A percentile compares a stretch with the other conserved stretches of the same genome.
Conservation (phyloP, 1,284 basidiomycete species). For the Irpex lacteus region DNA sequence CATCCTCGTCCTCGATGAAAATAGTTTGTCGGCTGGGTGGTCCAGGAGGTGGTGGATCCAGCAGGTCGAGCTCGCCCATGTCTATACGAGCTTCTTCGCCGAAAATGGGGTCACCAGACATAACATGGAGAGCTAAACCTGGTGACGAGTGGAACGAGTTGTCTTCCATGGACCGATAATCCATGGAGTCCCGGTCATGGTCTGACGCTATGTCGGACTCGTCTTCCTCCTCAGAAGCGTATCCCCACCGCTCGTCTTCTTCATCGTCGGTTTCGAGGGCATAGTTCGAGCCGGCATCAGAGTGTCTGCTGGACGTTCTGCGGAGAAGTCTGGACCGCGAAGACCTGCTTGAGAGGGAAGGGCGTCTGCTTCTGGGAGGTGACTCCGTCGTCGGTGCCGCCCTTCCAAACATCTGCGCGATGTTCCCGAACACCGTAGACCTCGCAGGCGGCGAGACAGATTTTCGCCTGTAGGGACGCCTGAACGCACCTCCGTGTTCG, state of each 20-base stretch:
- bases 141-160: slow-evolving; percentile 68
- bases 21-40: slow-evolving; percentile 85
- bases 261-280: slow-evolving; percentile 47
- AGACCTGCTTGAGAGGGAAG: slow-evolving; percentile 56
- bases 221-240: slow-evolving; percentile 72
- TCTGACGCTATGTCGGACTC: slow-evolving; percentile 30
- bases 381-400: slow-evolving; percentile 35
- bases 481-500: slow-evolving; percentile 22
- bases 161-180: slow-evolving; percentile 43
- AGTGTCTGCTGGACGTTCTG: slow-evolving; percentile 46
- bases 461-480: slow-evolving; percentile 21
- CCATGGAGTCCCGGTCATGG: slow-evolving; percentile 13
- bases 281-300: slow-evolving; percentile 58
- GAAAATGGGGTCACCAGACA: slow-evolving; percentile 73
- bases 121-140: slow-evolving; percentile 57
- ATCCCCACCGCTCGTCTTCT: slow-evolving; percentile 74
- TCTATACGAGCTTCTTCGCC: slow-evolving; percentile 79
- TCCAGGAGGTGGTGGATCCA: slow-evolving; percentile 68
- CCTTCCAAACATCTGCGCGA: slow-evolving; percentile 68
- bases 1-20: slow-evolving; percentile 90
- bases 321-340: slow-evolving; percentile 53
- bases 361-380: slow-evolving; percentile 38
- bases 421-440: slow-evolving; percentile 60
- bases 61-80: slow-evolving; percentile 61
- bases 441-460: slow-evolving; percentile 40